Evolutionary conservation across 805 yeast genomes (phyloP).

Genomic region (Tetrapisispora nanseiensis): DNA sequence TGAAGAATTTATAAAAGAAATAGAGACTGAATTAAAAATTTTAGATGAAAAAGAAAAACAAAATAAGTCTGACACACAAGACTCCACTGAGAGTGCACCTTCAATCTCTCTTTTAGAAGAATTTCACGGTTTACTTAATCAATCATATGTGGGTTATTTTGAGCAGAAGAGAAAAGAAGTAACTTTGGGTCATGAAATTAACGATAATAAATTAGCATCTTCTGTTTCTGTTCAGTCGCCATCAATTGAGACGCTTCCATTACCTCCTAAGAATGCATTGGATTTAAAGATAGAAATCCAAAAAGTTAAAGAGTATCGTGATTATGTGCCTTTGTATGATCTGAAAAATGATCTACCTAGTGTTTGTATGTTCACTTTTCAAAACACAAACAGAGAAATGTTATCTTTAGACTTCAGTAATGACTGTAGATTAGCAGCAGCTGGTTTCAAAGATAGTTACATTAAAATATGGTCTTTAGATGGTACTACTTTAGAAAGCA

Average conservation of each 20-base stretch:
- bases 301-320: constrained; percentile 72
- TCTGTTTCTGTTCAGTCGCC: constrained; percentile 47
- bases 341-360: constrained; percentile 80
- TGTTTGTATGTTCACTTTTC: constrained; percentile 96
- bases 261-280: constrained; percentile 71
- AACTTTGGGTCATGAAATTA: constrained; percentile 10
- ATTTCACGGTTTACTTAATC: constrained; percentile 48
- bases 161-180: constrained; percentile 16
- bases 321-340: constrained; percentile 57
- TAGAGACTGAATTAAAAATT: constrained; percentile 71
- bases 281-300: constrained; percentile 75
- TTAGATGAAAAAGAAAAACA: constrained; percentile 58
- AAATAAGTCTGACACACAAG: constrained; percentile 13
- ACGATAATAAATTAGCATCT: neutral
- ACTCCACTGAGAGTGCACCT: neutral
- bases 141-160: constrained; percentile 7
- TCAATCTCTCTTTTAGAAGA: constrained; percentile 47
- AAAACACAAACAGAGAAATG: constrained; percentile 82
- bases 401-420: constrained; percentile 81
- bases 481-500: constrained; percentile 70
- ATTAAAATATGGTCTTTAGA: constrained; percentile 89
- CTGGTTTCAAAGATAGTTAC: constrained; percentile 88
- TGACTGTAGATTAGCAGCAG: constrained; percentile 80
- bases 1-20: constrained; percentile 72
- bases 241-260: constrained; percentile 61